Conservation (phyloP, 2,329 filamentous ascomycete genomes). For the Hirsutella thompsonii region DNA sequence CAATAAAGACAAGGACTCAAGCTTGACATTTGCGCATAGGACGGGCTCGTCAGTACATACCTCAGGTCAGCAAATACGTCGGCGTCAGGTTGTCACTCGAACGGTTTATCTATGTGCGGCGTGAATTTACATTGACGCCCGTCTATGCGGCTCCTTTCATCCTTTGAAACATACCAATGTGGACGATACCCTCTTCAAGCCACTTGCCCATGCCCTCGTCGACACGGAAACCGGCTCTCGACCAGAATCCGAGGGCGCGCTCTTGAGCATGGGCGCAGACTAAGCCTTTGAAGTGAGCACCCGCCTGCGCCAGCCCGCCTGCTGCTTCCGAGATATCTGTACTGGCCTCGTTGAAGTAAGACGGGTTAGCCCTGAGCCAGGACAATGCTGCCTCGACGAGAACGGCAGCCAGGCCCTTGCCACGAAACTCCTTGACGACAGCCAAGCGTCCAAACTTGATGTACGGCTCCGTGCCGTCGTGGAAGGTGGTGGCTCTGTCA, state of each 20-base stretch:
- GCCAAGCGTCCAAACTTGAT: slow-evolving; percentile 73
- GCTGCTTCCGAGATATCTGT: slow-evolving; percentile 30
- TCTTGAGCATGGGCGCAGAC: slow-evolving; percentile 71
- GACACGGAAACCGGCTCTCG: slow-evolving; percentile 56
- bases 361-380: slow-evolving; percentile 54
- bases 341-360: slow-evolving; percentile 38
- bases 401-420: slow-evolving; percentile 48
- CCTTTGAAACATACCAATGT: slow-evolving; percentile 68
- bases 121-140: too few relatives aligned
- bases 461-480: slow-evolving; percentile 59
- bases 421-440: slow-evolving; percentile 52
- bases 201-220: slow-evolving; percentile 66
- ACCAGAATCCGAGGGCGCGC: slow-evolving; percentile 51
- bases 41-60: too few relatives aligned
- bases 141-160: slow-evolving; percentile 15
- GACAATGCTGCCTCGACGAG: slow-evolving; percentile 54
- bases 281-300: slow-evolving; percentile 59
- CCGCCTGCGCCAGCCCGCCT: slow-evolving; percentile 21
- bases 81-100: too few relatives aligned
- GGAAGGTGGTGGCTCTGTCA: slow-evolving; percentile 36
- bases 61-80: too few relatives aligned
- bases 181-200: slow-evolving; percentile 73
- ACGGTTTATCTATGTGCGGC: too few relatives aligned
- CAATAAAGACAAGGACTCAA: too few relatives aligned
- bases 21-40: too few relatives aligned